phyloP scores from a whole-genome alignment of 352 stramenopile species.

The Vaucheria bursata region DNA sequence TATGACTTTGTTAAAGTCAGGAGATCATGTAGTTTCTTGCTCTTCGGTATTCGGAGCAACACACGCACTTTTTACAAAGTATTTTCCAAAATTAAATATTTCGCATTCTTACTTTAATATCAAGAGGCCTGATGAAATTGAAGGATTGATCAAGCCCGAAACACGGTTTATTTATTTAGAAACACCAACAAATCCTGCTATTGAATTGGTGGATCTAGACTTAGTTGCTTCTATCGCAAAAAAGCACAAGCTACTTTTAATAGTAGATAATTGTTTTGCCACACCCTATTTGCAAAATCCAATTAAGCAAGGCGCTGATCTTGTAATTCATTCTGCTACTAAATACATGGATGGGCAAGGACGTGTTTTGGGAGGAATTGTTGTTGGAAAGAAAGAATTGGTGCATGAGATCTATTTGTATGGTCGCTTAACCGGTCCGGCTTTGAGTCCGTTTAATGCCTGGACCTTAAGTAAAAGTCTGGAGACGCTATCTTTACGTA shows the following conservation, averaged over 20 bases:
- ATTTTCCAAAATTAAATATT: slow-evolving; percentile 18
- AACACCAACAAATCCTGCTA: slow-evolving; percentile 1
- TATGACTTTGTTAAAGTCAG: slow-evolving; percentile 14
- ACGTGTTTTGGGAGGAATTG: too few relatives aligned
- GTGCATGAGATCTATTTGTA: too few relatives aligned
- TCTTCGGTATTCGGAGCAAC: background rate
- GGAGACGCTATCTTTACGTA: too few relatives aligned
- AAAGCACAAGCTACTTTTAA: background rate
- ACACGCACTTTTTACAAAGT: slow-evolving; percentile 4
- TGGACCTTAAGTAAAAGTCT: too few relatives aligned
- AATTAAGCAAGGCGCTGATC: too few relatives aligned
- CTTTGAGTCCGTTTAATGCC: too few relatives aligned
- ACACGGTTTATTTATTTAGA: slow-evolving; percentile 12
- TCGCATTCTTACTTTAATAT: slow-evolving; percentile 9
- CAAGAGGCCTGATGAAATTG: slow-evolving; percentile 7
- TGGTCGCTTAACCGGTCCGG: too few relatives aligned
- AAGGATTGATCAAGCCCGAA: slow-evolving; percentile 7
- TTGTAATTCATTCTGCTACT: too few relatives aligned
- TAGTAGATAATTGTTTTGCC: too few relatives aligned
- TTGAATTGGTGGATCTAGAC: background rate
- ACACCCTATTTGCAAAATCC: too few relatives aligned
- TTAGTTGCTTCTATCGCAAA: background rate
- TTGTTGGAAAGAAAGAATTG: too few relatives aligned
- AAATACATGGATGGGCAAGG: too few relatives aligned
- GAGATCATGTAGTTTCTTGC: slow-evolving; percentile 10